Base-by-base conservation (phyloP, 2,329 filamentous ascomycete genomes). In the Coleophoma cylindrospora region DNA sequence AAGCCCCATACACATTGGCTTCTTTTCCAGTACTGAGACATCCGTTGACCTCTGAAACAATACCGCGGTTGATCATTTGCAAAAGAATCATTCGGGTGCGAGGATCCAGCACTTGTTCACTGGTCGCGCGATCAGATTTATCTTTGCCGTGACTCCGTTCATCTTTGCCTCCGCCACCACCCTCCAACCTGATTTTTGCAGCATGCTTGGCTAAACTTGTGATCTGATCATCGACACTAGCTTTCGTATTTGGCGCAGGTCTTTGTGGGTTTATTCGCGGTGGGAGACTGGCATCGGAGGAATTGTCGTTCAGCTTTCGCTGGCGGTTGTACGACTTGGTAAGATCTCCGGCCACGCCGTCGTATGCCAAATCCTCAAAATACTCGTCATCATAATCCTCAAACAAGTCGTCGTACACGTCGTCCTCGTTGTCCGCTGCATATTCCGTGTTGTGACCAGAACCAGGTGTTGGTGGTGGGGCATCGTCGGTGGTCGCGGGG, bases 1-100 rank as follows among this genome's bases (percentile, higher is more conserved):
- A 78, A 15, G 92, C 91, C 56, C 95, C 90, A 71, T 99, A 99
- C 22, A 99, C 94, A 67, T 99, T 99, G 53, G 94, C 94, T 70
- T 99, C 94, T 68, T 99, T 99, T 50, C 94, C 94, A 0, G 94
- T 99, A 54, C 90, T 96, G 60, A 99, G 80, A 65, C 94, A 94
- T 43, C 95, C 94, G 66, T 99, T 91, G 47, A 99, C 86, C 68
- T 96, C 91, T 50, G 86, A 89, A 45, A 99, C 84, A 55, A 92
- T 77, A 53, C 90, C 87, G 34, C 90, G 84, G 68, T 97, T 96
- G 74, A 97, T 92, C 80, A 99, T 90, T 72, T 96, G 90, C 57
- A 96, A 76, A 48, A 99, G 75, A 54, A 99, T 91, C 89, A 96
- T 95, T 58, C 91, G 87, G 13, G 94, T 99, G 48, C 91, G 81